Evolutionary conservation across 2,329 filamentous ascomycete species (phyloP), one percentile per base, ranked within the genome.

Genomic region (Aspergillus tamarii): DNA sequence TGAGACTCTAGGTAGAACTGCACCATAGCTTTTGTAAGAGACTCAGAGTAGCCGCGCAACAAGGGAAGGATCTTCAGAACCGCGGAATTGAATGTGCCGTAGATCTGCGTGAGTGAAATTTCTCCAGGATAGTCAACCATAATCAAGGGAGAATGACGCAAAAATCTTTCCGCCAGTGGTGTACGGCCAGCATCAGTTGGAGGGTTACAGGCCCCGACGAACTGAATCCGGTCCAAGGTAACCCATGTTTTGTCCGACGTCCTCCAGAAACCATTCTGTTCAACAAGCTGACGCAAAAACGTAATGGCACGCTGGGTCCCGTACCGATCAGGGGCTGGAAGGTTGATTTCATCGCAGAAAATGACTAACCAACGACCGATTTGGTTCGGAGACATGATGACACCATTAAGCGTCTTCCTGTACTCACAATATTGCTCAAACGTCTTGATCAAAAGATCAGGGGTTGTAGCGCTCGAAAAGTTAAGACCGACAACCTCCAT

Each of bases 401-500:
- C 93, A 48, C 95, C 95, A 75, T 95, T 98, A 55, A 98, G 83
- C 0, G 95, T 98, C 86, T 99, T 99, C 84, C 94, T 96, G 82
- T 99, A 99, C 80, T 99, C 95, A 80, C 95, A 99, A 79, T 99
- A 97, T 77, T 99, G 96, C 81, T 99, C 95, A 70, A 99, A 97
- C 0, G 96, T 99, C 85, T 99, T 99, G 83, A 99, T 94, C 66
- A 99, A 87, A 32, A 99, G 88, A 78, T 99, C 96, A 0, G 95
- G 96, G 0, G 95, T 99, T 0, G 96, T 99, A 1, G 95, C 96
- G 72, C 95, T 99, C 5, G 96, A 99, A 79, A 99, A 99, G 81
- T 99, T 99, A 76, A 99, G 92, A 56, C 95, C 95, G 36, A 99
- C 96, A 63, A 97, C 93, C 80, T 99, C 95, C 94, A 99, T 97